Base-by-base conservation (phyloP, 148 eudicot genomes). In the Selenicereus undatus region DNA sequence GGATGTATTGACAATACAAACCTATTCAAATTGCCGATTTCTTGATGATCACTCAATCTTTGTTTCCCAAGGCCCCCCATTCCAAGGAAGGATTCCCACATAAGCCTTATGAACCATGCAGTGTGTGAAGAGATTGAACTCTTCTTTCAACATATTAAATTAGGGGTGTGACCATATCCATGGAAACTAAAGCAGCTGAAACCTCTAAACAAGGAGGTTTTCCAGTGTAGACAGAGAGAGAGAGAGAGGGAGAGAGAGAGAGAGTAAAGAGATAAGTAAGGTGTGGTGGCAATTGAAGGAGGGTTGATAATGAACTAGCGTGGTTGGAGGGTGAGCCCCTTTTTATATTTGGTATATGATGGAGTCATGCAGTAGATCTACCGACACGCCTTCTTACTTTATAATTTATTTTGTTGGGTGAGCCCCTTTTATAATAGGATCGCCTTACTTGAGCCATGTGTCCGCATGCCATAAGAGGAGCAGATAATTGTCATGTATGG, bases 41-140 rank as follows among this genome's bases (percentile, higher is more conserved):
- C 17, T 7, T 10, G 17, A 0, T 8, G 9, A 62, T 26, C 13
- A 24, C 80, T 78, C 80, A 24, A 39, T 14, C 2, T 13, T 24
- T 4, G 43, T 45, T 78, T 78, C 80, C 80, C 80, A 78, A 78
- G 80, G 26, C 80, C 80, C 72, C 56, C 73, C 73, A 78, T 78
- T 8, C 80, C 73, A 78, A 78, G 12, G 72, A 66, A 78, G 80
- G 32, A n/a, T 26, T 64, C 11, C 52, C 52, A 72, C 52, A 42
- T 72, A 29, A 22, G 0, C 17, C 27, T 21, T 52, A 39, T 39
- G 13, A 72, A 42, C 52, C 75, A 43, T 72, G 16, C 24, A 8
- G 58, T n/a, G 76, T n/a, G 35, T 24, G 22, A 22, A 74, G 42
- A 11, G n/a, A 26, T 45, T 45, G 7, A 56, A 1, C 22, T 26